Percentiles rank a stretch among this genome's conserved stretches.
phyloP scores from a whole-genome alignment of 2,329 filamentous ascomycete genomes.

The Cladophialophora bantiana region DNA sequence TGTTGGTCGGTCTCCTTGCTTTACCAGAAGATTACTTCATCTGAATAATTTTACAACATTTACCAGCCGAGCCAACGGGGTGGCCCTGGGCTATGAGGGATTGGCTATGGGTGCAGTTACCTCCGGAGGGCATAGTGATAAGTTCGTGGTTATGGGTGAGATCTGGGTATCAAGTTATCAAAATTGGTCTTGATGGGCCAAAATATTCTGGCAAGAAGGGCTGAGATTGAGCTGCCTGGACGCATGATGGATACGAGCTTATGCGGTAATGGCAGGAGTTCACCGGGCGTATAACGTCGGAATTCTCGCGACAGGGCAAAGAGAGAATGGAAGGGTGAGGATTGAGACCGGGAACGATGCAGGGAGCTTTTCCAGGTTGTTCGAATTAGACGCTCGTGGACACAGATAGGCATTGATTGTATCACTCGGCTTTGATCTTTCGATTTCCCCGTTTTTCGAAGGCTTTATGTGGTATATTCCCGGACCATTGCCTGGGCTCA shows the following conservation, averaged over 20 bases:
- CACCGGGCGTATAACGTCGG: no score
- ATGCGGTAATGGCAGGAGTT: not conserved
- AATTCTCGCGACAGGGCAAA: no score
- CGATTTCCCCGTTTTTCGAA: no score
- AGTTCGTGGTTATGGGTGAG: not conserved
- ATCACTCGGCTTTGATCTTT: no score
- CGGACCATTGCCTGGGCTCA: no score
- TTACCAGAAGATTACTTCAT: slow-evolving; percentile 54
- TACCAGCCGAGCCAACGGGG: not conserved
- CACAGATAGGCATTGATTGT: no score
- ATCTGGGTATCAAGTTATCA: not conserved
- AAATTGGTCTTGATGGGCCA: not conserved
- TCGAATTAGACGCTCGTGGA: no score
- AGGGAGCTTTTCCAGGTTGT: no score
- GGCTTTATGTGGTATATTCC: no score
- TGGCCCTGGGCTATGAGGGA: not conserved
- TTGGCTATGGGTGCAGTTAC: not conserved
- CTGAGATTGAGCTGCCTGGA: not conserved
- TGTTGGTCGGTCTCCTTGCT: slow-evolving; percentile 50
- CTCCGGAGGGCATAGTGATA: not conserved
- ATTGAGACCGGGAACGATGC: no score
- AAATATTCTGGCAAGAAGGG: not conserved
- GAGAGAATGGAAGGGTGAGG: no score
- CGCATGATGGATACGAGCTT: not conserved
- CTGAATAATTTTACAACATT: slow-evolving; percentile 29